Conservation (phyloP, 106 monocot species). For the Apostasia ramifera region DNA sequence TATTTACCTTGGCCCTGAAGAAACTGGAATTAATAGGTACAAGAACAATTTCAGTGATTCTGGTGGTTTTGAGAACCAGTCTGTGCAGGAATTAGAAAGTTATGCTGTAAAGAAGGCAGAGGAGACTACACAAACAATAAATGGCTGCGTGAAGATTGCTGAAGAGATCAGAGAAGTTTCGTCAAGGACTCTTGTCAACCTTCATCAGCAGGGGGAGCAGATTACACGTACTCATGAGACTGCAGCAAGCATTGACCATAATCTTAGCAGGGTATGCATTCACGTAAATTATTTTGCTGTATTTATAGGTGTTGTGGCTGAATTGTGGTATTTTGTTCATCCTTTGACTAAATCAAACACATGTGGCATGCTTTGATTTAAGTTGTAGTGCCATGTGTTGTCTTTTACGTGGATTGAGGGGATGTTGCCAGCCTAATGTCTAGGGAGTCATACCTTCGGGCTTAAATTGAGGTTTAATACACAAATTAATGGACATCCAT, state of each 20-base stretch:
- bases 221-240: conserved; percentile 48
- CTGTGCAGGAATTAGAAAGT: conserved; percentile 58
- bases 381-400: too few relatives aligned
- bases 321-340: too few relatives aligned
- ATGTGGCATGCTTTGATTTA: too few relatives aligned
- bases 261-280: conserved; percentile 59
- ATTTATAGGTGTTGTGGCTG: neutral
- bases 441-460: too few relatives aligned
- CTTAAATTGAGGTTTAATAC: too few relatives aligned
- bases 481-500: too few relatives aligned
- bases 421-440: too few relatives aligned
- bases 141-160: conserved; percentile 60
- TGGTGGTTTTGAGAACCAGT: conserved; percentile 53
- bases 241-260: conserved; percentile 46
- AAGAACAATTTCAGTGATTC: conserved; percentile 52
- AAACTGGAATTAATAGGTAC: conserved; percentile 19
- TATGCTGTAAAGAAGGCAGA: conserved; percentile 58
- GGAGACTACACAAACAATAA: conserved; percentile 50
- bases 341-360: too few relatives aligned
- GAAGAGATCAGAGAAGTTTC: conserved; percentile 67
- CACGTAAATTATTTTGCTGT: neutral
- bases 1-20: conserved; percentile 7
- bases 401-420: too few relatives aligned
- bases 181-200: conserved; percentile 40
- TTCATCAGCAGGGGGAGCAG: conserved; percentile 82